These are phyloP conservation scores for Micromonas commoda DNA, from an alignment of 139 green algal genomes.

Conservation along the genomic window DNA sequence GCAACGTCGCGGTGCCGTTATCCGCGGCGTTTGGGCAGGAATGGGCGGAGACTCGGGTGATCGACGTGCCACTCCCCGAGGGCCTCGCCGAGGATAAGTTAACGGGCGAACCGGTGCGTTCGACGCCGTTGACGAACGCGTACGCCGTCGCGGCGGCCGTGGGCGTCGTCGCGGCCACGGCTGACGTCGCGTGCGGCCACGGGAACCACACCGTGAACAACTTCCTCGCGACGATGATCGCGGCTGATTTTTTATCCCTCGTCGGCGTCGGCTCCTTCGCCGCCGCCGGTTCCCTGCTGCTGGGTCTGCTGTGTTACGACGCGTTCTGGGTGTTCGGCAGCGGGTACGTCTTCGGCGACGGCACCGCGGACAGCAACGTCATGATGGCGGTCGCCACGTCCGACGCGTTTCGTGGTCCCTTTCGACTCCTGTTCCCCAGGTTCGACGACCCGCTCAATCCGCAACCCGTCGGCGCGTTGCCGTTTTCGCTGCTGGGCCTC, in stretches of 20 bases:
- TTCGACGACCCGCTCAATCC: slow-evolving; percentile 18
- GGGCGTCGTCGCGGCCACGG: slow-evolving; percentile 44
- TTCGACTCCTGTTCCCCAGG: slow-evolving; percentile 5
- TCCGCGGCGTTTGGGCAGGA: background rate
- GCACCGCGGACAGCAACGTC: slow-evolving; percentile 57
- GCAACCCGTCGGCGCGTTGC: slow-evolving; percentile 39
- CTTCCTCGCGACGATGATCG: slow-evolving; percentile 49
- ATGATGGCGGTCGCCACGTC: slow-evolving; percentile 71
- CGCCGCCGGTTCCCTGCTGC: slow-evolving; percentile 29
- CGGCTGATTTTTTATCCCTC: slow-evolving; percentile 23
- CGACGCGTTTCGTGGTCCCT: slow-evolving; percentile 3
- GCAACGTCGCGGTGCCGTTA: slow-evolving; percentile 39
- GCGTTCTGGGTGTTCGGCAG: slow-evolving; percentile 85
- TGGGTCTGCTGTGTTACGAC: slow-evolving; percentile 84
- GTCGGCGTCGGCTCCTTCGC: slow-evolving; percentile 23
- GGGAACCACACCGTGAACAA: slow-evolving; percentile 77
- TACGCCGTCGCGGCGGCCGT: slow-evolving; percentile 31
- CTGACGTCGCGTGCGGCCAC: slow-evolving; percentile 51
- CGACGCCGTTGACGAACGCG: slow-evolving; percentile 20
- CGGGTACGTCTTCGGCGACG: slow-evolving; percentile 44
- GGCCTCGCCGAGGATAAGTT: background rate
- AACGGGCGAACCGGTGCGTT: background rate
- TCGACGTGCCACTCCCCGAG: background rate
- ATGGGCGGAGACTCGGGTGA: background rate
- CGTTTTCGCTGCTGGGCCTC: slow-evolving; percentile 49